Evolutionary conservation across 345 rosid species (phyloP).

Genomic region (Eucalyptus fibrosa): DNA sequence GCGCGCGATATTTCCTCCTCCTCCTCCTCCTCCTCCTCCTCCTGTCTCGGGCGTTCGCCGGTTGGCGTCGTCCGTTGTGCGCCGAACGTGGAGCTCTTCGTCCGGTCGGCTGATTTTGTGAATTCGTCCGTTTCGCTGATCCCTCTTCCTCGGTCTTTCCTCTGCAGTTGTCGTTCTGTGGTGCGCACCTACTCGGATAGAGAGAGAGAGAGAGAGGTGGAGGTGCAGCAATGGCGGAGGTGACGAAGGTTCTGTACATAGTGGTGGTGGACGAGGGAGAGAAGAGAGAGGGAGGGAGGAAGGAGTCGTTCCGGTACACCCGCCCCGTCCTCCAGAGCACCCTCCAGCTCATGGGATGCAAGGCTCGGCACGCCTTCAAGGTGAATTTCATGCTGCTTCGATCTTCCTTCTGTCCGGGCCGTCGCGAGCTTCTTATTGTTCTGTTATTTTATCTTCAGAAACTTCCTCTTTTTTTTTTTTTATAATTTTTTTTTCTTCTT

Average conservation of each 20-base stretch:
- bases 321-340: conserved; percentile 89
- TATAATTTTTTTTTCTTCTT: neutral
- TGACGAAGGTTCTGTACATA: conserved; percentile 66
- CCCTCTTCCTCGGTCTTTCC: neutral
- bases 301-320: conserved; percentile 69
- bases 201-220: neutral
- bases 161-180: neutral
- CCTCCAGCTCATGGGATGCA: conserved; percentile 97
- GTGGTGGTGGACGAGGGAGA: conserved; percentile 62
- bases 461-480: neutral
- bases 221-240: conserved; percentile 41
- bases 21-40: neutral
- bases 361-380: conserved; percentile 97
- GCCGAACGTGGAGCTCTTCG: neutral
- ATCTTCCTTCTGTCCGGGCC: neutral
- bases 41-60: neutral
- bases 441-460: neutral
- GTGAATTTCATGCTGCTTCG: conserved; percentile 2
- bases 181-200: neutral
- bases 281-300: conserved; percentile 13
- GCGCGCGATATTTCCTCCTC: neutral
- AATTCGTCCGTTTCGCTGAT: neutral
- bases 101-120: neutral
- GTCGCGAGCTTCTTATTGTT: neutral
- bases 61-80: neutral